Percentiles rank a stretch among this genome's conserved stretches.
phyloP scores from a whole-genome alignment of 2,329 filamentous ascomycete genomes.

The Paracorniculantispora psalliotae region DNA sequence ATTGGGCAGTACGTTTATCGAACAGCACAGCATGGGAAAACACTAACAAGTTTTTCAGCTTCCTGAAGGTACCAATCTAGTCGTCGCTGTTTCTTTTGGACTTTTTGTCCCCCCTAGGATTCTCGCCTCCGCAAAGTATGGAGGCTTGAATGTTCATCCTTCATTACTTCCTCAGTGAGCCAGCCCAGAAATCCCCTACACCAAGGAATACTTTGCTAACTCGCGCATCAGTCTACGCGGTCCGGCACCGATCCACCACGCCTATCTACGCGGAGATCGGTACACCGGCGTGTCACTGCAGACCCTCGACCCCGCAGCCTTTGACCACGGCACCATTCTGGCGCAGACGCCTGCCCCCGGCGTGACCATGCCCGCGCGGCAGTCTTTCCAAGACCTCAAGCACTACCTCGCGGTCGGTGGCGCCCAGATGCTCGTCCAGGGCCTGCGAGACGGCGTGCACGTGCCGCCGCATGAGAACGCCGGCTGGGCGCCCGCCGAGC shows the following conservation, averaged over 20 bases:
- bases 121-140: constrained; percentile 65
- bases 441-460: constrained; percentile 59
- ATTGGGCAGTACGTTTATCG: constrained; percentile 60
- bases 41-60: constrained; percentile 36
- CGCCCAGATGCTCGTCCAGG: constrained; percentile 63
- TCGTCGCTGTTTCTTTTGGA: constrained; percentile 92
- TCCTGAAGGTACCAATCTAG: constrained; percentile 62
- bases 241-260: constrained; percentile 79
- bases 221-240: constrained; percentile 62
- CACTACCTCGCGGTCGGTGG: constrained; percentile 57
- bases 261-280: constrained; percentile 59
- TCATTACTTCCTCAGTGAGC: constrained; percentile 78
- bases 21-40: background rate
- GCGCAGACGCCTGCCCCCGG: constrained; percentile 60
- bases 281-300: constrained; percentile 78
- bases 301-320: constrained; percentile 69
- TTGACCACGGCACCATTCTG: constrained; percentile 76
- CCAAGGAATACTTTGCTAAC: background rate
- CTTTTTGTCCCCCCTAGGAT: constrained; percentile 78
- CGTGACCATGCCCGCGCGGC: constrained; percentile 42
- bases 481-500: constrained; percentile 22
- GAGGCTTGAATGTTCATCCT: constrained; percentile 89
- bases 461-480: constrained; percentile 51
- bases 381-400: constrained; percentile 37
- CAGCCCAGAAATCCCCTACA: background rate